A percentile compares a stretch with the other conserved stretches of the same genome.
phyloP scores from a whole-genome alignment of 2,329 filamentous ascomycete species.

The Alternaria gansuensis region DNA sequence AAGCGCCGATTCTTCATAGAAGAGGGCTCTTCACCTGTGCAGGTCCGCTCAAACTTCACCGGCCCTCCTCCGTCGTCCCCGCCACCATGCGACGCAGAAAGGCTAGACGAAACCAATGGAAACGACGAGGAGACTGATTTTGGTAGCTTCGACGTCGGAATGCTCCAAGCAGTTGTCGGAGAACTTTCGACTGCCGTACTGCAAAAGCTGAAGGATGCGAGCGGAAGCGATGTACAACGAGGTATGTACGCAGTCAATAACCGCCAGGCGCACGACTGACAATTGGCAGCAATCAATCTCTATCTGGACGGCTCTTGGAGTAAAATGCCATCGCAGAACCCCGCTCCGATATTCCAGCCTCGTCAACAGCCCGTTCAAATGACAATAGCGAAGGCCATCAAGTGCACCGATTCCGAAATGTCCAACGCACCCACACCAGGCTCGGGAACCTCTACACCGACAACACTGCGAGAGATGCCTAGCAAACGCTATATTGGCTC shows the following conservation, averaged over 20 bases:
- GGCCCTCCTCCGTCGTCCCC: conserved; percentile 46
- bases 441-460: conserved; percentile 33
- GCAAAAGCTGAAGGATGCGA: conserved; percentile 59
- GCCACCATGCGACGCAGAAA: conserved; percentile 29
- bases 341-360: conserved; percentile 30
- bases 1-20: conserved; percentile 71
- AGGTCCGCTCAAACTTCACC: conserved; percentile 25
- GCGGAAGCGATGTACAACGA: conserved; percentile 64
- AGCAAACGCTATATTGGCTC: conserved; percentile 82
- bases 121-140: conserved; percentile 21
- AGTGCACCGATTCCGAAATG: conserved; percentile 38
- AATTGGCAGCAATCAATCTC: conserved; percentile 65
- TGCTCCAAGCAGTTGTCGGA: conserved; percentile 68
- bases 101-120: conserved; percentile 17
- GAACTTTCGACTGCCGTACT: conserved; percentile 59
- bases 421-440: conserved; percentile 35
- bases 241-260: conserved; percentile 36
- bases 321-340: conserved; percentile 31
- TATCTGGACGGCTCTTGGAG: conserved; percentile 72
- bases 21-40: conserved; percentile 56
- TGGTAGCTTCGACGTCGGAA: conserved; percentile 62
- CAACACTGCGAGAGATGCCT: conserved; percentile 58
- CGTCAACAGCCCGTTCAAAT: conserved; percentile 34
- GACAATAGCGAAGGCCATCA: conserved; percentile 35
- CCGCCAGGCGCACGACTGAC: conserved; percentile 22